These are phyloP conservation scores for Gremmenia infestans DNA, from an alignment of 2,329 filamentous ascomycete species.

Conservation along the genomic window DNA sequence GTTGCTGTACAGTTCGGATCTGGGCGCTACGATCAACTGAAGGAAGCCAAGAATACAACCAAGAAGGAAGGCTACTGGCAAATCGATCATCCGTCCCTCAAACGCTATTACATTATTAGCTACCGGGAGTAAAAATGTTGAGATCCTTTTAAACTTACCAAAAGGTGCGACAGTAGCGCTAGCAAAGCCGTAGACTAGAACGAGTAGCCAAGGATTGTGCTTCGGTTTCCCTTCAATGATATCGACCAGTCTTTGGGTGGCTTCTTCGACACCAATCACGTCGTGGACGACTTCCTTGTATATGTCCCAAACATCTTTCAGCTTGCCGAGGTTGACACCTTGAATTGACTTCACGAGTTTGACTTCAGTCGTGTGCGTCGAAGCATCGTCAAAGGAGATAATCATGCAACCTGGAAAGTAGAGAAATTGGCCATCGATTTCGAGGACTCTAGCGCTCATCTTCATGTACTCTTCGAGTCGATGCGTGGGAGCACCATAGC, in stretches of 20 bases:
- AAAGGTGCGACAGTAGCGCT: slow-evolving; percentile 69
- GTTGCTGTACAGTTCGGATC: slow-evolving; percentile 62
- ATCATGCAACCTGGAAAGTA: slow-evolving; percentile 94
- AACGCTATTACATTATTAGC: slow-evolving; percentile 46
- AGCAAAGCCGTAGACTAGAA: slow-evolving; percentile 67
- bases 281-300: slow-evolving; percentile 83
- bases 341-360: slow-evolving; percentile 66
- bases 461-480: slow-evolving; percentile 87
- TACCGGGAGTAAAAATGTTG: neutral
- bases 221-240: slow-evolving; percentile 44
- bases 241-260: slow-evolving; percentile 55
- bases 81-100: slow-evolving; percentile 62
- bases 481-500: slow-evolving; percentile 86
- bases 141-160: slow-evolving; percentile 16
- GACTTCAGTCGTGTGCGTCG: slow-evolving; percentile 73
- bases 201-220: slow-evolving; percentile 46
- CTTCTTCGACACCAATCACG: slow-evolving; percentile 66
- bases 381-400: slow-evolving; percentile 76
- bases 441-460: slow-evolving; percentile 83
- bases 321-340: slow-evolving; percentile 67
- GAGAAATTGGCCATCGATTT: slow-evolving; percentile 83
- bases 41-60: slow-evolving; percentile 66
- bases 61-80: slow-evolving; percentile 66
- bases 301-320: slow-evolving; percentile 69
- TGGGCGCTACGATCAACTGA: slow-evolving; percentile 64